Base-by-base conservation (phyloP, 371 early-diverging fungal genomes). In the Circinella umbellata region DNA sequence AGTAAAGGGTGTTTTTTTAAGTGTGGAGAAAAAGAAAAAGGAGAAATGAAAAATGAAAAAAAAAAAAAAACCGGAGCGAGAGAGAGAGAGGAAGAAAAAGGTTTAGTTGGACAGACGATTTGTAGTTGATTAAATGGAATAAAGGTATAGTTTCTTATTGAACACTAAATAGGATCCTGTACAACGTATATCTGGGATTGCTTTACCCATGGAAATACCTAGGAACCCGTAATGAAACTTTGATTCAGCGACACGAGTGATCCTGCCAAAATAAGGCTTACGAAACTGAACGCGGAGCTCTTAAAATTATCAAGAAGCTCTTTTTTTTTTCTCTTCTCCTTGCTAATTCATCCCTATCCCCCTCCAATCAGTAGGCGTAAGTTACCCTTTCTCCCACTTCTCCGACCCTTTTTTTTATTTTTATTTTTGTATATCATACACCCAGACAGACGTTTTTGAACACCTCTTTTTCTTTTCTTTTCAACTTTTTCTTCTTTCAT, bases 381-480 rank as follows among this genome's bases (percentile, higher is more conserved):
- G 27, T 42, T 42, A 6, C 3, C 42, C 42, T 1, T 42, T 42
- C 42, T 42, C 42, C 42, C 42, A 42, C 42, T 42, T 51, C 51
- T 51, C 15, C 15, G 4, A 4, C 51, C 17, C 51, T 13, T n/a
- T 51, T n/a, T 15, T 0, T 5, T n/a, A n/a, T 51, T 51, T 15
- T 51, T 17, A 13, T 51, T 51, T 17, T 51, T 51, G 47, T 47
- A 18, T 20, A 15, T 15, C 60, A 34, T 13, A 20, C 14, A 34
- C 34, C 20, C n/a, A 15, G 27, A 27, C 27, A 27, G 27, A 2
- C 27, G 27, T 27, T 27, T 27, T 27, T 27, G 2, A 1, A 27
- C 27, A 42, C 37, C 51, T 69, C 27, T 61, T 67, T 34, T 61
- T 60, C 62, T 65, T 63, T 39, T 55, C 63, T 67, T 64, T 42